Conservation (phyloP, 2,329 filamentous ascomycete genomes). For the Colletotrichum sp. region DNA sequence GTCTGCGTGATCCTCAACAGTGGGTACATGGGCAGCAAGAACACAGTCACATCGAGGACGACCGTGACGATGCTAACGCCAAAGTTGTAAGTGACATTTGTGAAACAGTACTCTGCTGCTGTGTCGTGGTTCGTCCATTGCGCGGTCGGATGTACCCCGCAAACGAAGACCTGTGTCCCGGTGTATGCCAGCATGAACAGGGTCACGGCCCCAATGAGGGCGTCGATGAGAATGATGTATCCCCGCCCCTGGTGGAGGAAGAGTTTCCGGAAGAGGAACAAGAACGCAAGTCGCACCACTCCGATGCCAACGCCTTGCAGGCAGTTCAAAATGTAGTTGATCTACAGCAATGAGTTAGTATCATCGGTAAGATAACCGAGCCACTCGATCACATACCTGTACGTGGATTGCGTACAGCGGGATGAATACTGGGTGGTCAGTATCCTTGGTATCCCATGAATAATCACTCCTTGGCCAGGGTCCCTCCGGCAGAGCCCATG, state of each 20-base stretch:
- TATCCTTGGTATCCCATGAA: neutral
- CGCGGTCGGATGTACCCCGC: neutral
- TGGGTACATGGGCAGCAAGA: neutral
- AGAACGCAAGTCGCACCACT: neutral
- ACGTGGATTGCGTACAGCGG: neutral
- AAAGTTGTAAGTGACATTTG: neutral
- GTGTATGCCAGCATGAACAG: neutral
- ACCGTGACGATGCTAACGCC: neutral
- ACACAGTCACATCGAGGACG: neutral
- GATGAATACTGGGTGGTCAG: neutral
- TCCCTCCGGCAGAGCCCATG: neutral
- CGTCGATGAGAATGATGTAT: neutral
- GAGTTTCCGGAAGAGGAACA: constrained; percentile 5
- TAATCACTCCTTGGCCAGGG: constrained; percentile 4
- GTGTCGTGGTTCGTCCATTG: constrained; percentile 1
- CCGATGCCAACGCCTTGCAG: neutral
- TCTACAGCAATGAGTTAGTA: neutral
- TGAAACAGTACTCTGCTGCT: neutral
- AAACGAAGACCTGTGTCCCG: neutral
- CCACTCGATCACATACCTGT: no score
- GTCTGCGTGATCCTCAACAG: neutral
- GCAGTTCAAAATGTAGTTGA: neutral
- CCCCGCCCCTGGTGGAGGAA: neutral
- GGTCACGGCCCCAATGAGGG: neutral
- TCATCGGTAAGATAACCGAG: no score